Evolutionary conservation across 192 early-diverging fungal species (phyloP).

Genomic region (Podila minutissima): DNA sequence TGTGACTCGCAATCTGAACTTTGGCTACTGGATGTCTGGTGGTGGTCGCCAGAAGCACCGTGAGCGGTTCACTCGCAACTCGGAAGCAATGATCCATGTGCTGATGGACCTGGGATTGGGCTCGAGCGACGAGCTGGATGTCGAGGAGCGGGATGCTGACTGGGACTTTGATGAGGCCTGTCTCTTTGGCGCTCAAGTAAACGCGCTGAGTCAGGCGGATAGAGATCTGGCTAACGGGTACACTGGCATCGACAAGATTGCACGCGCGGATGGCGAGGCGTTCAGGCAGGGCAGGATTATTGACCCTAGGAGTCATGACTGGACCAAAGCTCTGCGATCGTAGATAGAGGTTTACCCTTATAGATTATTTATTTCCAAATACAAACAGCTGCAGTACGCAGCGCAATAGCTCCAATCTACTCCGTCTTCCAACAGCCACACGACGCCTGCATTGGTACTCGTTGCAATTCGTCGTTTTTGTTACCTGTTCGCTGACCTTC

Average conservation of each 20-base stretch:
- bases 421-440: too few relatives aligned
- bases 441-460: too few relatives aligned
- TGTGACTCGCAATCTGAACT: slow-evolving; percentile 44
- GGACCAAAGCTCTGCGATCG: slow-evolving; percentile 2
- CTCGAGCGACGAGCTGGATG: slow-evolving; percentile 9
- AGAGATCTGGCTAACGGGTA: slow-evolving; percentile 29
- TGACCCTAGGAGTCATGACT: slow-evolving; percentile 16
- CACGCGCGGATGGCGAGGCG: slow-evolving; percentile 9
- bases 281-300: slow-evolving; percentile 1
- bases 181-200: slow-evolving; percentile 17
- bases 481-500: too few relatives aligned
- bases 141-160: slow-evolving; percentile 23
- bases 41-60: slow-evolving; percentile 36
- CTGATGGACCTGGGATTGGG: slow-evolving; percentile 17
- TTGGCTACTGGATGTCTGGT: slow-evolving; percentile 51
- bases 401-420: too few relatives aligned
- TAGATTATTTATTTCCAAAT: neutral
- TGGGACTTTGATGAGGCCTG: slow-evolving; percentile 43
- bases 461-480: too few relatives aligned
- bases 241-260: slow-evolving; percentile 29
- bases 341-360: neutral
- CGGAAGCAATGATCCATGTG: slow-evolving; percentile 14
- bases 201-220: slow-evolving; percentile 8
- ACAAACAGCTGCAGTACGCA: neutral
- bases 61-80: slow-evolving; percentile 18